These are phyloP conservation scores for Hemisphaericaspora xylanilytica DNA, from an alignment of 1,139 yeast species.

Conservation along the genomic window DNA sequence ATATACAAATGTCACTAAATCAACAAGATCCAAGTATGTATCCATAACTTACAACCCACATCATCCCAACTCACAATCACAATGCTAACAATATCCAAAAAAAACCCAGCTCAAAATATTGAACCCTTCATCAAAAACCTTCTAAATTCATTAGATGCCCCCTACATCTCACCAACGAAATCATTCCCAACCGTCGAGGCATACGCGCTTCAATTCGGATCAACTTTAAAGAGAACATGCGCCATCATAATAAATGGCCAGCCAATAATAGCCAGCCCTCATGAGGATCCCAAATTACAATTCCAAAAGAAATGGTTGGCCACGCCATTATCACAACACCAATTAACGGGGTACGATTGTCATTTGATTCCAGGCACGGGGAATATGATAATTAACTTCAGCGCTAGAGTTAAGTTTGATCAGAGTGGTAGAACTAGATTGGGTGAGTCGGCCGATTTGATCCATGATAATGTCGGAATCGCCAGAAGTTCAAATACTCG, in stretches of 20 bases:
- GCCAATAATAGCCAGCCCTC: conserved; percentile 48
- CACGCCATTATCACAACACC: conserved; percentile 63
- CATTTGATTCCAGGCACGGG: conserved; percentile 74
- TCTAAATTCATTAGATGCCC: conserved; percentile 38
- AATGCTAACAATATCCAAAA: conserved; percentile 6
- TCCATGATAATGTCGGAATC: conserved; percentile 17
- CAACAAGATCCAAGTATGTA: conserved; percentile 29
- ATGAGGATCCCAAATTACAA: conserved; percentile 48
- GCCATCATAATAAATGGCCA: conserved; percentile 64
- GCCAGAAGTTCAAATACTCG: conserved; percentile 20
- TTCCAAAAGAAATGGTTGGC: conserved; percentile 67
- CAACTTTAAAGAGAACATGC: conserved; percentile 42
- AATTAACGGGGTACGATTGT: conserved; percentile 58
- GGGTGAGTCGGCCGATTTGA: conserved; percentile 58
- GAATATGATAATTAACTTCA: conserved; percentile 50
- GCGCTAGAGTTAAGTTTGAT: conserved; percentile 70
- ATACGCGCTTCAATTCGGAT: conserved; percentile 51
- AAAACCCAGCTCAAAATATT: conserved; percentile 37
- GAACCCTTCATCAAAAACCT: conserved; percentile 45
- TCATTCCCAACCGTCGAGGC: conserved; percentile 42
- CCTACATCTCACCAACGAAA: conserved; percentile 24
- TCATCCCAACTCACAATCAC: too few species aligned
- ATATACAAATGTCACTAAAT: conserved; percentile 13
- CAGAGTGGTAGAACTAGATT: conserved; percentile 65
- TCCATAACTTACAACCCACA: too few species aligned